Evolutionary conservation across 257 asterid genomes (phyloP), one percentile per base, ranked within the genome.

Genomic region (Linderniella brevidens): DNA sequence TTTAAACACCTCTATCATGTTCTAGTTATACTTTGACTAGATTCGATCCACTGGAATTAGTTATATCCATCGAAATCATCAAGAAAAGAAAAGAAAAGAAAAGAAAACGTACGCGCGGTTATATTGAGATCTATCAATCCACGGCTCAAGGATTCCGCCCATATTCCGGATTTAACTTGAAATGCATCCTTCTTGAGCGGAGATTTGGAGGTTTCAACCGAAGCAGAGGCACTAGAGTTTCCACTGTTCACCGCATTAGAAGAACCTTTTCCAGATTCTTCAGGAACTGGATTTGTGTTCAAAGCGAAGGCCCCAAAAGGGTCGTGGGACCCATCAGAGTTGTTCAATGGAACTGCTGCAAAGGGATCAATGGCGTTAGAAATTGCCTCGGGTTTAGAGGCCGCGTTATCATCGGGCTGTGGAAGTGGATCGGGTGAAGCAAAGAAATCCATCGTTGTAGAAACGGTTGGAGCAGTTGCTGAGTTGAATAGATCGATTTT

Each of bases 121-220:
- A 90, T 85, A 61, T 90, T 85, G 14, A 90, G 86, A 77, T 90
- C 96, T 40, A 90, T 81, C 63, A 90, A 53, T 53, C 96, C 99
- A 25, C 99, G 94, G 76, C 83, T 90, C 70, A 85, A 60, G 19
- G 99, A 79, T 73, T 90, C 99, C 7, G 99, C 82, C 99, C 96
- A 90, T 55, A 90, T 71, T 64, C 92, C 99, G 54, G 99, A 90
- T 64, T 80, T 85, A 48, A 85, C 92, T 78, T 81, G 94, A 79
- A 85, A 85, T 17, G 69, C 53, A 41, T 72, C 80, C 68, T 74
- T 84, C 75, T 74, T 72, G 15, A 61, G 58, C 49, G 62, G 62
- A 43, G 63, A 14, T 45, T 13, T 54, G 41, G n/a, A n/a, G n/a
- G 55, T 19, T 51, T 59, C 46, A 49, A 25, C 32, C 32, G 72